These are phyloP conservation scores for Gilbertella persicaria DNA, from an alignment of 371 early-diverging fungal genomes.

Conservation along the genomic window DNA sequence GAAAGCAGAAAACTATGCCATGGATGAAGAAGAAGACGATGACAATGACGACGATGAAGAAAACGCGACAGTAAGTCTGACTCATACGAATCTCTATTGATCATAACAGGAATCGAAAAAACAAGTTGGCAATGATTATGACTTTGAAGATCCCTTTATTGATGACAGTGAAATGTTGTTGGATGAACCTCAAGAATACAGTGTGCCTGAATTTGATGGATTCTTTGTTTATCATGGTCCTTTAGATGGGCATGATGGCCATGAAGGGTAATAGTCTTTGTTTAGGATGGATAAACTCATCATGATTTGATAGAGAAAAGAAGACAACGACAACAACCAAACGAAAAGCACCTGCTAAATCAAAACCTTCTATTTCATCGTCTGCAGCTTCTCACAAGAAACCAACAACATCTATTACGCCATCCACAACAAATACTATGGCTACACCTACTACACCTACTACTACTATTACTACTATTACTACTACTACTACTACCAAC, in stretches of 20 bases:
- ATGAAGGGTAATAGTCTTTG: conserved; percentile 40
- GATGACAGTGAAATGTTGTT: conserved; percentile 57
- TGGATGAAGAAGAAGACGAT: conserved; percentile 14
- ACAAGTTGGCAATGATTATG: conserved; percentile 30
- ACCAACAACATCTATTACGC: background rate
- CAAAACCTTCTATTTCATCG: conserved; percentile 3
- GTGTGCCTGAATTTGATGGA: conserved; percentile 38
- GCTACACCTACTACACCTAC: background rate
- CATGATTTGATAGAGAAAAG: background rate
- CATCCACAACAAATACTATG: background rate
- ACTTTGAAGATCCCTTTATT: conserved; percentile 54
- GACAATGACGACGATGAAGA: conserved; percentile 13
- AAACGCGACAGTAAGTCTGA: background rate
- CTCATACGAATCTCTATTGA: too few species aligned
- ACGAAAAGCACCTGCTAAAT: conserved; percentile 17
- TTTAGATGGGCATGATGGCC: conserved; percentile 46
- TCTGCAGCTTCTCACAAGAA: background rate
- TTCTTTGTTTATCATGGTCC: conserved; percentile 56
- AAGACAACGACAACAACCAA: conserved; percentile 2
- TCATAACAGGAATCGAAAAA: conserved; percentile 4
- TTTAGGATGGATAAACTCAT: background rate
- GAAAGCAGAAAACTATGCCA: conserved; percentile 20
- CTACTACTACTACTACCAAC: background rate
- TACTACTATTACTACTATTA: background rate
- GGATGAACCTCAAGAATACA: conserved; percentile 38